Conservation (phyloP, 1,139 yeast genomes). For the Barnettozyma hawaiiensis region DNA sequence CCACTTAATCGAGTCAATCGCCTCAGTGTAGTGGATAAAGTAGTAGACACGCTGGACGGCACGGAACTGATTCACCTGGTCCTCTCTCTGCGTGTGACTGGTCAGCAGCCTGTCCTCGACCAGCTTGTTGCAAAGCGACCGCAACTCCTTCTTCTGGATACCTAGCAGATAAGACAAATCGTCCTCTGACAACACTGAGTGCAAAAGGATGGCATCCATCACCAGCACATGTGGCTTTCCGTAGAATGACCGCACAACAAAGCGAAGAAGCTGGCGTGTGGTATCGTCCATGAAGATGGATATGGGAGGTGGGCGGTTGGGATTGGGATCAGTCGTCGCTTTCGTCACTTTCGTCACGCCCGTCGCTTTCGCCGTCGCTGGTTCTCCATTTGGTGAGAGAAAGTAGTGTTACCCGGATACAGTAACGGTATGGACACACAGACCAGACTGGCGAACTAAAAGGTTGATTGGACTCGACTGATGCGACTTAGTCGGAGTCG, state of each 20-base stretch:
- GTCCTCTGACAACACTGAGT: constrained; percentile 91
- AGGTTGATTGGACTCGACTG: too few species aligned
- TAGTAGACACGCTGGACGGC: constrained; percentile 73
- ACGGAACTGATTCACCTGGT: constrained; percentile 64
- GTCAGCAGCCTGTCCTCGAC: constrained; percentile 75
- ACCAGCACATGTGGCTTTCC: constrained; percentile 78
- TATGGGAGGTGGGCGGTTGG: background rate
- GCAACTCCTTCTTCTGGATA: constrained; percentile 79
- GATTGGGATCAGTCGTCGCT: too few species aligned
- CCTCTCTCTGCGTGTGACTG: constrained; percentile 70
- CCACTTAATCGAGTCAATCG: constrained; percentile 95
- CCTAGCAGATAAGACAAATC: constrained; percentile 78
- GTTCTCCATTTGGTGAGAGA: too few species aligned
- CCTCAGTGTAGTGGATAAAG: constrained; percentile 85
- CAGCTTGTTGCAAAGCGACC: constrained; percentile 74
- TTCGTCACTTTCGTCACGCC: too few species aligned
- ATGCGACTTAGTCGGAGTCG: too few species aligned
- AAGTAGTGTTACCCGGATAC: too few species aligned
- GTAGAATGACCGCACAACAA: constrained; percentile 84
- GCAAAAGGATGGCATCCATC: constrained; percentile 84
- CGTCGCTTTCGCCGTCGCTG: too few species aligned
- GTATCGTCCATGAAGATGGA: constrained; percentile 22
- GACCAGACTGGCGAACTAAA: too few species aligned
- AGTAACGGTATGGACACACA: too few species aligned
- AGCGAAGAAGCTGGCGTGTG: constrained; percentile 27